Evolutionary conservation across 2,329 filamentous ascomycete species (phyloP), one percentile per base, ranked within the genome.

Genomic region (Teratosphaeria epicoccoides): DNA sequence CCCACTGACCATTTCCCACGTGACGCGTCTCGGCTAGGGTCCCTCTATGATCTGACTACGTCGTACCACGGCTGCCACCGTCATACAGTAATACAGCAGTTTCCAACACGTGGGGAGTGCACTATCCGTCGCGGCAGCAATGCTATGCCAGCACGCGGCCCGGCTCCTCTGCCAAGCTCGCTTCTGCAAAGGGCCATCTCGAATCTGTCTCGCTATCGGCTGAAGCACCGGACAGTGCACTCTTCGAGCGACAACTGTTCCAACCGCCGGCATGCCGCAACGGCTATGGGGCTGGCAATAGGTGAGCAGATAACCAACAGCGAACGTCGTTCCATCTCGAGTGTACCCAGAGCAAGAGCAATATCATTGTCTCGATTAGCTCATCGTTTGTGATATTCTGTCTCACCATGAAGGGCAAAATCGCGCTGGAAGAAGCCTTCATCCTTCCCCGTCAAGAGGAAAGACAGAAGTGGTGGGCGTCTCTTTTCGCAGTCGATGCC

Each of bases 381-480:
- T n/a, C n/a, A n/a, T n/a, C n/a, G n/a, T 9, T 40, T 9, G 33
- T 17, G n/a, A 17, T 9, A 40, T 1, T 17, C 9, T 9, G 20
- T 40, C 33, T 22, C 6, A 40, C 14, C 17, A 50, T 50, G 49
- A 45, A 45, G 24, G 80, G 81, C 54, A 83, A 84, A 56, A 73
- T 83, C 52, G 76, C 77, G 11, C 70, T 83, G 22, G 80, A 83
- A 63, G 80, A 83, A 67, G 79, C 79, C 12, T 83, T 82, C 56
- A 76, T 76, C 54, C 71, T 82, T 6, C 79, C 81, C 44, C 74
- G 79, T 28, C 73, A 82, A 55, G 71, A 75, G 45, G 77, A 82
- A 56, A 77, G 76, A 64, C 80, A 77, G 4, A 69, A 71, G 58
- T 82, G 79, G 78, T 82, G 79, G 79, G 81, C 80, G 1, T 67